phyloP scores from a whole-genome alignment of 257 asterid genomes.

The Jacaranda mimosifolia region DNA sequence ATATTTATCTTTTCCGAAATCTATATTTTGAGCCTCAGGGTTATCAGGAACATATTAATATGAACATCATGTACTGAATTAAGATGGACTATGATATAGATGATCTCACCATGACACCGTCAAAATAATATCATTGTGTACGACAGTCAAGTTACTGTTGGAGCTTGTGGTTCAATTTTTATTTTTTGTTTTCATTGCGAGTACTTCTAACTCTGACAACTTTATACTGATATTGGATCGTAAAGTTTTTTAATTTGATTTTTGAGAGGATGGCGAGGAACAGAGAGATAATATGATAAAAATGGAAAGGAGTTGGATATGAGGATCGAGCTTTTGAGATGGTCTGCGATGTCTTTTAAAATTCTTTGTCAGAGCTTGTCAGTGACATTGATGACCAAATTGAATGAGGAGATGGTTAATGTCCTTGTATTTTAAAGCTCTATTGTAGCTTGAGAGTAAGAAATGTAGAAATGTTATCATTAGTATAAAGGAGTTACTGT shows the following conservation, averaged over 20 bases:
- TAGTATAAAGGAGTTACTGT: background rate
- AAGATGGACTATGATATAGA: background rate
- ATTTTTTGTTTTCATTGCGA: background rate
- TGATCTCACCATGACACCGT: background rate
- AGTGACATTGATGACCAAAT: background rate
- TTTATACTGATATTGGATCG: background rate
- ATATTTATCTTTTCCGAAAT: background rate
- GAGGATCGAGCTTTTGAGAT: background rate
- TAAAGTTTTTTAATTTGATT: background rate
- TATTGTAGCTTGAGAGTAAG: background rate
- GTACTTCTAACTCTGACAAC: background rate
- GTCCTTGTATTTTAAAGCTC: background rate
- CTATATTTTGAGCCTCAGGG: conserved; percentile 3
- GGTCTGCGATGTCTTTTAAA: background rate
- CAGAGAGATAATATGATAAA: background rate
- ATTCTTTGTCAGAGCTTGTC: background rate
- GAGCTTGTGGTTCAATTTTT: background rate
- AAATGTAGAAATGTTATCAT: background rate
- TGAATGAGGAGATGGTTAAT: background rate
- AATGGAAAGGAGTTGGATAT: background rate
- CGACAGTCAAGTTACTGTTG: background rate
- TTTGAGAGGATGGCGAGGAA: background rate
- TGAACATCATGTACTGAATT: background rate
- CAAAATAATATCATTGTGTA: background rate
- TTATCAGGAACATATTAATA: background rate